These are phyloP conservation scores for Mycothermus thermophilus DNA, from an alignment of 495 filamentous ascomycete species.

Conservation along the genomic window DNA sequence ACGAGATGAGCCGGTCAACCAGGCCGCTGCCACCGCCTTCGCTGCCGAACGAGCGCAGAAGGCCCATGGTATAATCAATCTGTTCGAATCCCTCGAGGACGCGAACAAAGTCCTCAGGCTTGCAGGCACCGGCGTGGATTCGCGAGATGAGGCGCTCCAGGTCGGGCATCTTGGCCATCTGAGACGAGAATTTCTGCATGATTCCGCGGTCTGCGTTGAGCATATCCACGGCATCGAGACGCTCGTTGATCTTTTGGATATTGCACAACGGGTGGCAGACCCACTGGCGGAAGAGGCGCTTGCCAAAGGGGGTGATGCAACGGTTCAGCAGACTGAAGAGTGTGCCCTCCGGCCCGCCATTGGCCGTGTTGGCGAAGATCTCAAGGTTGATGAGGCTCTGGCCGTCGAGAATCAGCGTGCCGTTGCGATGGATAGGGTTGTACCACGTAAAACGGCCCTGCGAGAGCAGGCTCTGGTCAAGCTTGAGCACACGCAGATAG, in stretches of 20 bases:
- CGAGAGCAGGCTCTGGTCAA: constrained; percentile 76
- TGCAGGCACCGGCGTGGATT: constrained; percentile 81
- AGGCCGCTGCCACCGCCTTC: constrained; percentile 65
- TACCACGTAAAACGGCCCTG: constrained; percentile 88
- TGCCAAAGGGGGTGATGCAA: constrained; percentile 94
- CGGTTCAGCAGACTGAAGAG: constrained; percentile 82
- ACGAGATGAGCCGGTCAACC: constrained; percentile 64
- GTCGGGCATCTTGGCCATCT: constrained; percentile 82
- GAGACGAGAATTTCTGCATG: constrained; percentile 70
- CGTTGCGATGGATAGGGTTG: constrained; percentile 84
- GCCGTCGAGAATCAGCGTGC: constrained; percentile 85
- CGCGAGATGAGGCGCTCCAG: constrained; percentile 89
- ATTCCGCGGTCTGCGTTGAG: constrained; percentile 68
- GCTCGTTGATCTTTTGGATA: constrained; percentile 72
- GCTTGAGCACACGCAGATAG: constrained; percentile 76
- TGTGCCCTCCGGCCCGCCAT: constrained; percentile 72
- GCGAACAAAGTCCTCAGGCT: constrained; percentile 78
- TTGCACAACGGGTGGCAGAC: constrained; percentile 91
- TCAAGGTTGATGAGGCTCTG: constrained; percentile 97
- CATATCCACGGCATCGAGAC: constrained; percentile 91
- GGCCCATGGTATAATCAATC: constrained; percentile 78
- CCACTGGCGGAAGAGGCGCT: constrained; percentile 94
- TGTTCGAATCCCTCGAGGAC: constrained; percentile 96
- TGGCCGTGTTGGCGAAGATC: constrained; percentile 86
- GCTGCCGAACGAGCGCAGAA: constrained; percentile 56